These are phyloP conservation scores for Sclerotinia subarctica DNA, from an alignment of 2,329 filamentous ascomycete genomes.

Conservation along the genomic window DNA sequence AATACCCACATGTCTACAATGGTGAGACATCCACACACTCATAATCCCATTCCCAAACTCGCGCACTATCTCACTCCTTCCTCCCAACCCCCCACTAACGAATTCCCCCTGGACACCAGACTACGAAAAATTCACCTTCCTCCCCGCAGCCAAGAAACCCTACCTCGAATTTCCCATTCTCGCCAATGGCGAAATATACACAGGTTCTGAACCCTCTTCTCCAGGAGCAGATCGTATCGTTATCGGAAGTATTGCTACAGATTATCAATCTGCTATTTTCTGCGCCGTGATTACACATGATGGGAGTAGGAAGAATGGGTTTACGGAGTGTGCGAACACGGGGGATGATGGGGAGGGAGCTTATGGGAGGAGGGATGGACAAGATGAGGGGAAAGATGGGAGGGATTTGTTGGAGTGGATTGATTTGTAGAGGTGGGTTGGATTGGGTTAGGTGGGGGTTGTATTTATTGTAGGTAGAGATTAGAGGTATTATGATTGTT, in stretches of 20 bases:
- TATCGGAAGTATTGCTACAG: slow-evolving; percentile 35
- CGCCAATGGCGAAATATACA: slow-evolving; percentile 26
- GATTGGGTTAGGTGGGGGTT: neutral
- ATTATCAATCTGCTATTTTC: slow-evolving; percentile 35
- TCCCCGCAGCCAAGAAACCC: slow-evolving; percentile 32
- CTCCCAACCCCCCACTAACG: neutral
- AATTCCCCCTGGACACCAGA: slow-evolving; percentile 20
- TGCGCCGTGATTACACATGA: slow-evolving; percentile 38
- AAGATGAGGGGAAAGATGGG: slow-evolving; percentile 22
- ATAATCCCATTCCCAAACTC: neutral
- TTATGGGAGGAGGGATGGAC: slow-evolving; percentile 19
- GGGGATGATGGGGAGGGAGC: slow-evolving; percentile 25
- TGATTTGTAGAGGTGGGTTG: slow-evolving; percentile 19
- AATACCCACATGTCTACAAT: slow-evolving; percentile 39
- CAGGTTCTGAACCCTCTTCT: slow-evolving; percentile 30
- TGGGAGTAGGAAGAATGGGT: slow-evolving; percentile 35
- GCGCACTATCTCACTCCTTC: no score
- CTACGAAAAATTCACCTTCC: slow-evolving; percentile 38
- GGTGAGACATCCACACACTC: slow-evolving; percentile 18
- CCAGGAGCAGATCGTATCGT: slow-evolving; percentile 38
- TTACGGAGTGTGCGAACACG: slow-evolving; percentile 36
- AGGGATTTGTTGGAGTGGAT: slow-evolving; percentile 29
- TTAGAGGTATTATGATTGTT: no score
- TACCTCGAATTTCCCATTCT: slow-evolving; percentile 39
- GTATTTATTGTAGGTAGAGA: neutral